Base-by-base conservation (phyloP, 1,284 basidiomycete genomes). In the Marasmius oreades region DNA sequence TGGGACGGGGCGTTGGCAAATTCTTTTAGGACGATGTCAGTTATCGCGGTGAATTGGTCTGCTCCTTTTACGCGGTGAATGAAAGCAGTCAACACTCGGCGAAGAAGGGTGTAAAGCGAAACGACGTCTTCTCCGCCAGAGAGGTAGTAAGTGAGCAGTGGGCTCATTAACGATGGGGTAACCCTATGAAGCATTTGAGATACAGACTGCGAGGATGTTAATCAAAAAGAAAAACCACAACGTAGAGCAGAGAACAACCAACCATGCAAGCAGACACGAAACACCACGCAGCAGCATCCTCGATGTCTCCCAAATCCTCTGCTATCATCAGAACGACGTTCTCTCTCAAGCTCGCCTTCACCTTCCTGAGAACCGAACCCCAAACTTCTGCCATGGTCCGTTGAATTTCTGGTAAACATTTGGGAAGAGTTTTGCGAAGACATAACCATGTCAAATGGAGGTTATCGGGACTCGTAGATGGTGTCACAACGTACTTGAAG, bases 151-250 rank as follows among this genome's bases (percentile, higher is more conserved):
- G 72, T 67, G 7, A 91, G 61, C 0, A 93, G 72, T 0, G 81
- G 77, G 0, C 69, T 62, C 28, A 93, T 73, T 46, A 94, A 76
- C 1, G 84, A 82, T 2, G 84, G 64, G 0, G 90, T 82, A 42
- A 84, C 80, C 0, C 90, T 92, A 66, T 95, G 92, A 26, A 95
- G 73, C 2, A 88, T 88, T 68, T 87, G 84, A 5, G 88, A 85
- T 51, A 90, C 80, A 55, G 86, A 84, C 88, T 92, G 61, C 12
- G 28, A 23, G 55, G 37, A 57, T 67, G 51, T 60, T 42, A n/a
- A n/a, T n/a, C n/a, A n/a, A n/a, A n/a, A n/a, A n/a, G n/a, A n/a
- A n/a, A n/a, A n/a, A n/a, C n/a, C 47, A 31, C 48, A 45, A 42
- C 44, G 52, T 53, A n/a, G n/a, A n/a, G n/a, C n/a, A n/a, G 47